phyloP scores from a whole-genome alignment of 1,139 yeast species.

The Casaregolazyma suthepensis region DNA sequence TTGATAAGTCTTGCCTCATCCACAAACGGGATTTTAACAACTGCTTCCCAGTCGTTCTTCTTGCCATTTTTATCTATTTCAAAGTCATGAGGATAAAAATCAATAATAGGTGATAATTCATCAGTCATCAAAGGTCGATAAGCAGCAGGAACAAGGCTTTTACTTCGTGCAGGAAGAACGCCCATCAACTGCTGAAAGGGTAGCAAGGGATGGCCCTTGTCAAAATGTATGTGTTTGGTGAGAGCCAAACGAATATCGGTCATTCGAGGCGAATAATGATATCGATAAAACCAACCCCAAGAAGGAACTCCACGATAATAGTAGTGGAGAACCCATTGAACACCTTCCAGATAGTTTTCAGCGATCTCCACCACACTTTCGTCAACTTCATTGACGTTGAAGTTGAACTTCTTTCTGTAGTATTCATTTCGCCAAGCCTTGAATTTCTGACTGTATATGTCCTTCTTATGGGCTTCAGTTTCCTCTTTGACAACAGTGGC shows the following conservation, averaged over 20 bases:
- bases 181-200: constrained; percentile 99
- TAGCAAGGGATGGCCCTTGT: constrained; percentile 69
- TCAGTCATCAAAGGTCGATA: constrained; percentile 88
- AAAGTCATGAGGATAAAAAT: constrained; percentile 86
- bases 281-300: constrained; percentile 89
- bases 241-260: constrained; percentile 76
- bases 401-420: constrained; percentile 67
- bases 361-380: constrained; percentile 44
- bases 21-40: constrained; percentile 88
- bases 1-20: constrained; percentile 69
- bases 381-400: constrained; percentile 47
- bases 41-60: constrained; percentile 97
- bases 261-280: constrained; percentile 90
- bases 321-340: constrained; percentile 92
- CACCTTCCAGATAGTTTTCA: constrained; percentile 85
- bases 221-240: constrained; percentile 52
- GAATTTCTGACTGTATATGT: constrained; percentile 68
- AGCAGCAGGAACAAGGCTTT: constrained; percentile 66
- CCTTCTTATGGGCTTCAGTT: constrained; percentile 56
- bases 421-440: constrained; percentile 76
- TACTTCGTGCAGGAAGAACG: constrained; percentile 91
- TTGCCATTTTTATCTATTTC: constrained; percentile 91
- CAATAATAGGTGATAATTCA: constrained; percentile 77
- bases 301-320: constrained; percentile 87
- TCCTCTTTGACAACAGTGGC: constrained; percentile 63